Evolutionary conservation across 306 rosid genomes (phyloP).

Genomic region (Ochetophila trinervis): DNA sequence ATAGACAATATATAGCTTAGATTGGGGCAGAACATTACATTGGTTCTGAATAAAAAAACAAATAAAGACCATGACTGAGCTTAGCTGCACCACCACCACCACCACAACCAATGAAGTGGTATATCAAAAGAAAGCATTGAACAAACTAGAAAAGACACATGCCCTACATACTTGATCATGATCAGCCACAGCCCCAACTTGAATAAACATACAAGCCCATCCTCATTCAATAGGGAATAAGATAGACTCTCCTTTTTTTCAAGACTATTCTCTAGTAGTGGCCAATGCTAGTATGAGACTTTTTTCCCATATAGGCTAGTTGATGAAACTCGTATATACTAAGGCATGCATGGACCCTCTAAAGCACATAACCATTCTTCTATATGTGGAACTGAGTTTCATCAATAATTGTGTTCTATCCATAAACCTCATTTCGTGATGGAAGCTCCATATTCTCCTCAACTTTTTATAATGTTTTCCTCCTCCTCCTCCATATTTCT

Average conservation of each 20-base stretch:
- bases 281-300: neutral
- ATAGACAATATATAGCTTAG: too few relatives aligned
- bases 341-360: too few relatives aligned
- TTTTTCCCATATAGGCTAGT: too few relatives aligned
- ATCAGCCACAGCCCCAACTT: slow-evolving; percentile 24
- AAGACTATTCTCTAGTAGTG: slow-evolving; percentile 6
- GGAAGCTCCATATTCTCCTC: neutral
- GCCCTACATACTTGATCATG: slow-evolving; percentile 21
- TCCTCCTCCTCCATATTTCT: neutral
- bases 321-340: too few relatives aligned
- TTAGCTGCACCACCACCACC: slow-evolving; percentile 6
- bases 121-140: slow-evolving; percentile 35
- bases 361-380: too few relatives aligned
- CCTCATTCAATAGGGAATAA: neutral
- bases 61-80: slow-evolving; percentile 38
- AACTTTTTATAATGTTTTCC: neutral
- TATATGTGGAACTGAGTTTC: too few relatives aligned
- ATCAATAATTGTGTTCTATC: too few relatives aligned
- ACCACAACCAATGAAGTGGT: slow-evolving; percentile 30
- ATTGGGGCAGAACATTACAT: slow-evolving; percentile 5
- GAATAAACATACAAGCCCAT: slow-evolving; percentile 37
- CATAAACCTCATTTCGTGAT: too few relatives aligned
- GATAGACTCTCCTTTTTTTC: neutral
- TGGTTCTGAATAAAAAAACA: slow-evolving; percentile 32
- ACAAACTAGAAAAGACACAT: slow-evolving; percentile 32